Conservation (phyloP, 177 flowering plant genomes). For the Vitis hybrid region DNA sequence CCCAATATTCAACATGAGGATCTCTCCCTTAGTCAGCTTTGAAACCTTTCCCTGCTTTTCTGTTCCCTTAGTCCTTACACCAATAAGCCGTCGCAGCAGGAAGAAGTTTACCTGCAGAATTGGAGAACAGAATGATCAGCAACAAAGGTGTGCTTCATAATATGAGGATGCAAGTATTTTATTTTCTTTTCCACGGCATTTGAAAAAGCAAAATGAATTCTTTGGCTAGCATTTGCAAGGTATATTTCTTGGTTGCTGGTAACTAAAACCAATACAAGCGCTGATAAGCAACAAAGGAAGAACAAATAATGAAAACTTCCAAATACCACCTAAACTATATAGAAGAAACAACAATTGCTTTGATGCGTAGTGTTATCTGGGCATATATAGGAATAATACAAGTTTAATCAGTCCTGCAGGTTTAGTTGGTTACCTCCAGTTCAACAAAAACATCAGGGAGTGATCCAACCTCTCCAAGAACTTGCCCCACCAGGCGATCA, state of each 20-base stretch:
- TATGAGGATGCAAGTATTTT: too few species aligned
- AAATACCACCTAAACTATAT: too few species aligned
- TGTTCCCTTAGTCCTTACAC: slow-evolving; percentile 77
- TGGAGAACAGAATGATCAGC: neutral
- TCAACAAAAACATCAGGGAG: slow-evolving; percentile 81
- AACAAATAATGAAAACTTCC: too few species aligned
- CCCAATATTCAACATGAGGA: slow-evolving; percentile 84
- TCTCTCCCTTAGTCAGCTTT: slow-evolving; percentile 69
- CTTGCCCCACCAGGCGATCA: slow-evolving; percentile 86
- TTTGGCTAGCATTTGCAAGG: neutral
- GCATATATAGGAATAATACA: too few species aligned
- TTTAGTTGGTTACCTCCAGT: slow-evolving; percentile 58
- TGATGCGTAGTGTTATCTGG: too few species aligned
- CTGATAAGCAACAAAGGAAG: too few species aligned
- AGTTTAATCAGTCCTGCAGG: neutral
- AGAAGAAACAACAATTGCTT: too few species aligned
- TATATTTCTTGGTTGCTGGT: too few species aligned
- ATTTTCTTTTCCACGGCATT: neutral
- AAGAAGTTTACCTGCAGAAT: slow-evolving; percentile 73
- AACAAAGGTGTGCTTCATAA: neutral
- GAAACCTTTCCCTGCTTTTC: slow-evolving; percentile 80
- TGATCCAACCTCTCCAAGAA: slow-evolving; percentile 84
- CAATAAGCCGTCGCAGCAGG: slow-evolving; percentile 68
- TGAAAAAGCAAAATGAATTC: neutral
- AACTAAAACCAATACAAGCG: too few species aligned